Percentiles rank a stretch among this genome's conserved stretches.
Conservation (phyloP, 31 red algal species). For the Endocladia muricata region DNA sequence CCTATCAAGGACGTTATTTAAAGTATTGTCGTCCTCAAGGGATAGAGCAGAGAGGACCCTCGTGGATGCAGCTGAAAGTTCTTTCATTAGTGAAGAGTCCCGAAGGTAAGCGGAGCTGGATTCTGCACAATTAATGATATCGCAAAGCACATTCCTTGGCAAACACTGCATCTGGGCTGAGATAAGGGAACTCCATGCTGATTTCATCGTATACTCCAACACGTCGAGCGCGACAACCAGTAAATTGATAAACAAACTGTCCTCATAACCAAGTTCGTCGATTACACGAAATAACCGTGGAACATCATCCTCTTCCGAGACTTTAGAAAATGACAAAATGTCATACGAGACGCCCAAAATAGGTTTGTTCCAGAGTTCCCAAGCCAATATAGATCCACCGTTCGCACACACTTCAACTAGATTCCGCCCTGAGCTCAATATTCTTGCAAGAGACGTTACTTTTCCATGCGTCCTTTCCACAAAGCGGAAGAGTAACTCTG, state of each 20-base stretch:
- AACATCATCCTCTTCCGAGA: not conserved
- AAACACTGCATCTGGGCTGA: constrained; percentile 27
- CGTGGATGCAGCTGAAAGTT: constrained; percentile 12
- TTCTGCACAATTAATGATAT: constrained; percentile 67
- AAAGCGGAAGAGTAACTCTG: constrained; percentile 11
- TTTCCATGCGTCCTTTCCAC: constrained; percentile 30
- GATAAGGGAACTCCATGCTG: constrained; percentile 37
- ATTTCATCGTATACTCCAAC: constrained; percentile 19
- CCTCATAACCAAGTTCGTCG: constrained; percentile 9
- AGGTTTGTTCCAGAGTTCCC: constrained; percentile 33
- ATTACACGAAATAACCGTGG: constrained; percentile 7
- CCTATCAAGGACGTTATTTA: constrained; percentile 51
- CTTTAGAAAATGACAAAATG: constrained; percentile 12
- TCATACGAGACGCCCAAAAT: constrained; percentile 30
- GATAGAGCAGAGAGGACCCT: constrained; percentile 43
- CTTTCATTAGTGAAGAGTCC: constrained; percentile 31
- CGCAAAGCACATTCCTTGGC: constrained; percentile 46
- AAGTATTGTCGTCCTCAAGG: constrained; percentile 39
- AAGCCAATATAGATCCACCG: not conserved
- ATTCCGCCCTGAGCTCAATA: not conserved
- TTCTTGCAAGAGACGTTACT: not conserved
- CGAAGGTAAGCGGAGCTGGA: constrained; percentile 8
- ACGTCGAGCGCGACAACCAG: constrained; percentile 7
- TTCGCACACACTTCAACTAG: too few species aligned
- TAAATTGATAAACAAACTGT: constrained; percentile 26